Percentiles rank a stretch among this genome's conserved stretches.
Evolutionary conservation across 2,329 filamentous ascomycete species (phyloP).

Genomic region (Aspergillus pseudoglaucus): DNA sequence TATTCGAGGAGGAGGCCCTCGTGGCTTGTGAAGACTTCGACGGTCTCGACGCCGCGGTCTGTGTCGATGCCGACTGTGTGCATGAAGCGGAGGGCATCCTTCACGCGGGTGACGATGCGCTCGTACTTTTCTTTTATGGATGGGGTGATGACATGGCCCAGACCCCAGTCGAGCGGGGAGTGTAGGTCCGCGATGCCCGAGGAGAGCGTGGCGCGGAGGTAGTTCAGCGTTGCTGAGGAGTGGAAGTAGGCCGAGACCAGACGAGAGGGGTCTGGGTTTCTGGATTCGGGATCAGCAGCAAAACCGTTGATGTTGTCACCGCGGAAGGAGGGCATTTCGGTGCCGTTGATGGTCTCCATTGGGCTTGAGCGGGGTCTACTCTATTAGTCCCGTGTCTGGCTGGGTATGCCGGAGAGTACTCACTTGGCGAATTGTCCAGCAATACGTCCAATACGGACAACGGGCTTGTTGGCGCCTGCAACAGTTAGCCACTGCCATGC

Average conservation of each 20-base stretch:
- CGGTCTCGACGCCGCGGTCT: slow-evolving; percentile 75
- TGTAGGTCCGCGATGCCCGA: slow-evolving; percentile 92
- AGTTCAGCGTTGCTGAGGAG: slow-evolving; percentile 91
- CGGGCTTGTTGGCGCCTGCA: slow-evolving; percentile 58
- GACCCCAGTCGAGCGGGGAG: slow-evolving; percentile 86
- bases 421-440: slow-evolving; percentile 93
- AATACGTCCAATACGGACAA: slow-evolving; percentile 92
- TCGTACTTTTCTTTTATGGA: slow-evolving; percentile 80
- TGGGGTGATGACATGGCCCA: slow-evolving; percentile 83
- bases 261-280: slow-evolving; percentile 73
- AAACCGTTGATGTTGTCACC: slow-evolving; percentile 95
- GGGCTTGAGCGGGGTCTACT: slow-evolving; percentile 70
- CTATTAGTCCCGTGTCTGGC: neutral
- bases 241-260: slow-evolving; percentile 92
- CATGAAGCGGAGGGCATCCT: slow-evolving; percentile 90
- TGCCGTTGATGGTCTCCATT: slow-evolving; percentile 72
- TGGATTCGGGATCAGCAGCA: slow-evolving; percentile 56
- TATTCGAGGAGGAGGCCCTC: slow-evolving; percentile 93
- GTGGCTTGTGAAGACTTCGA: slow-evolving; percentile 92
- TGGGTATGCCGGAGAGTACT: neutral
- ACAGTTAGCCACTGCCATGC: slow-evolving; percentile 4
- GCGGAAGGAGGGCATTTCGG: slow-evolving; percentile 79
- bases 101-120: slow-evolving; percentile 75
- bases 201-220: slow-evolving; percentile 72
- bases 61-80: slow-evolving; percentile 85